Percentiles rank a stretch among this genome's conserved stretches.
Conservation (phyloP, 768 basidiomycete genomes). For the Leccinellum rugosiceps region DNA sequence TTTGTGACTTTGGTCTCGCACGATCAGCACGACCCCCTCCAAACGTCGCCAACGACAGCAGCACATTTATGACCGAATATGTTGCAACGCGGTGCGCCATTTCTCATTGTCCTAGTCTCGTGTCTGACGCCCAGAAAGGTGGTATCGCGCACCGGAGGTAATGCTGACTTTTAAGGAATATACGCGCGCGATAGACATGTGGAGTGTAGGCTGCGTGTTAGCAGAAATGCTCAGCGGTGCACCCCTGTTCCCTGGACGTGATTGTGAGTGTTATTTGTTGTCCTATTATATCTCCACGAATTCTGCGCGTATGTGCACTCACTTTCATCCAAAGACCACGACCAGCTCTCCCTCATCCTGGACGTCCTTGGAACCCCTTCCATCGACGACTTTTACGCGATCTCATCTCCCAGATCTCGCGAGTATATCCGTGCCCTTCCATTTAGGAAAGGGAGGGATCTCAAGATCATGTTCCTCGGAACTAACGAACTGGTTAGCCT, state of each 20-base stretch:
- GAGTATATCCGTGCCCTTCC: conserved; percentile 89
- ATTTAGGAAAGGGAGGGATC: conserved; percentile 76
- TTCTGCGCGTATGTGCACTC: not conserved
- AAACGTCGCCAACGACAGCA: conserved; percentile 68
- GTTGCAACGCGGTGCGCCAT: conserved; percentile 78
- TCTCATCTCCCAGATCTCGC: conserved; percentile 72
- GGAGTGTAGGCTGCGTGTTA: conserved; percentile 83
- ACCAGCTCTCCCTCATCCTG: conserved; percentile 89
- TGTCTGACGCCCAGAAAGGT: conserved; percentile 41
- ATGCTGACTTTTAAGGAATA: conserved; percentile 99
- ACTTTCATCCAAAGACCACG: conserved; percentile 59
- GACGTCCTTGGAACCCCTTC: conserved; percentile 91
- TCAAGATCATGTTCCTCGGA: conserved; percentile 66
- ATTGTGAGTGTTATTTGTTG: conserved; percentile 51
- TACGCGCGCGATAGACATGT: conserved; percentile 82
- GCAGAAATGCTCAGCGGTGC: conserved; percentile 94
- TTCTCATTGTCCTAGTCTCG: not conserved
- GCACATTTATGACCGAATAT: conserved; percentile 89
- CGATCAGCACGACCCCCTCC: conserved; percentile 74
- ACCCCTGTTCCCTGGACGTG: conserved; percentile 92
- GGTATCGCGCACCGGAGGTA: conserved; percentile 97
- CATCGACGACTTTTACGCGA: conserved; percentile 93
- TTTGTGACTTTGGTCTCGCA: conserved; percentile 87
- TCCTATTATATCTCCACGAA: not conserved
- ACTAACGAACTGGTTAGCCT: conserved; percentile 60